Percentiles rank a stretch among this genome's conserved stretches.
phyloP scores from a whole-genome alignment of 305 asterid genomes.

The Nicotiana rustica region DNA sequence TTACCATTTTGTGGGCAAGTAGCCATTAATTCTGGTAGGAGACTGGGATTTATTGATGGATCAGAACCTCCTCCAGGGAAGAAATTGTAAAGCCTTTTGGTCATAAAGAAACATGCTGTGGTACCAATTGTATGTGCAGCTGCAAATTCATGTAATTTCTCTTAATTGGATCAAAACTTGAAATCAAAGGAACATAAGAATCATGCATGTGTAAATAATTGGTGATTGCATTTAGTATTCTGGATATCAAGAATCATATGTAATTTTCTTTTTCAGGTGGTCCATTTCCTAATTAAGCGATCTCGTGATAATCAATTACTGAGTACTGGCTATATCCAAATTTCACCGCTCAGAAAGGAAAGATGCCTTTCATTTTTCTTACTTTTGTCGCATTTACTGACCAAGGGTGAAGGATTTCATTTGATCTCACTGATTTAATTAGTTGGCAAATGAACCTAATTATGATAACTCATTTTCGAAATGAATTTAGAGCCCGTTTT shows the following conservation, averaged over 20 bases:
- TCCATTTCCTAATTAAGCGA: slow-evolving; percentile 17
- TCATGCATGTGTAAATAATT: too few species aligned
- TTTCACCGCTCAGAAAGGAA: background rate
- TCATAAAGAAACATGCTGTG: slow-evolving; percentile 96
- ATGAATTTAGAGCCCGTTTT: too few species aligned
- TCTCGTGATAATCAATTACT: background rate
- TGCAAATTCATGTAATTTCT: slow-evolving; percentile 36
- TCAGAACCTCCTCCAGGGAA: slow-evolving; percentile 60
- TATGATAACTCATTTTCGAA: background rate
- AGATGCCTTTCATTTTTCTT: too few species aligned
- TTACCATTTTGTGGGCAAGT: slow-evolving; percentile 67
- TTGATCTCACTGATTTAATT: too few species aligned
- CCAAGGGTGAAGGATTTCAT: too few species aligned
- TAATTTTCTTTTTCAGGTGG: background rate
- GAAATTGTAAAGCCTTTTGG: slow-evolving; percentile 70
- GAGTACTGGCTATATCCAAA: background rate
- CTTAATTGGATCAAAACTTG: background rate
- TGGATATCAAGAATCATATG: background rate
- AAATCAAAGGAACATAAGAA: background rate
- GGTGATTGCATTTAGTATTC: background rate
- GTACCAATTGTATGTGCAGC: slow-evolving; percentile 95
- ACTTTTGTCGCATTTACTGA: too few species aligned
- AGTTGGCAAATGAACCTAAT: too few species aligned
- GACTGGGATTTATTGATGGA: slow-evolving; percentile 66
- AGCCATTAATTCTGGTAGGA: slow-evolving; percentile 65